Evolutionary conservation across 2,329 filamentous ascomycete species (phyloP), one percentile per base, ranked within the genome.

Genomic region (Botryosphaeria agaves): DNA sequence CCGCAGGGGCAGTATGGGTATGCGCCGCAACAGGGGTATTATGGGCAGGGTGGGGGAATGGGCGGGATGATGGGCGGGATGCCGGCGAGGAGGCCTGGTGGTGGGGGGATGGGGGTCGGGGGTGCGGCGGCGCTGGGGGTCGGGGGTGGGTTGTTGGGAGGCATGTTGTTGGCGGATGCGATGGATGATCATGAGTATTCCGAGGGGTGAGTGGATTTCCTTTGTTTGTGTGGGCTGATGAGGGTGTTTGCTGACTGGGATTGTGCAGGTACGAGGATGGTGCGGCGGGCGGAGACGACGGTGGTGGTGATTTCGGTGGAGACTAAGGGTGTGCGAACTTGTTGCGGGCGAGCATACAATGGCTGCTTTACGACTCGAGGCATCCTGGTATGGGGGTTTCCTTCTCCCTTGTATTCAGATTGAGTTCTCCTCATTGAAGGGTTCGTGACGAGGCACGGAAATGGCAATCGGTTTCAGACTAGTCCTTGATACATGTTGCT

Each of bases 21-120:
- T 41, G 34, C 41, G 15, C 53, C 45, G 9, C 53, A 52, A 36
- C 48, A 51, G 25, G 47, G 48, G 3, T 51, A 56, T 28, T 52
- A 52, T 26, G 43, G 45, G 19, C 52, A 52, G 25, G 39, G 43
- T 17, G 21, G 21, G 9, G 21, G 21, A 4, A 23, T 23, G 21
- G 21, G 21, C 21, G 26, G 26, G 4, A 28, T 28, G 26, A 9
- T n/a, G 11, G 26, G 26, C 16, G 9, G 11, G 11, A 9, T 11
- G 3, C 9, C 9, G 3, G 14, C 28, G 14, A 33, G 29, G 7
- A 37, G 24, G 5, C 25, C 29, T 5, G 31, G 23, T 14, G 14
- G 18, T 14, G 21, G 29, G 14, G 23, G 20, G 18, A 18, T 31
- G 29, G 25, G 32, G 6, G 23, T 28, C 23, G 18, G 28, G 18